Conservation (phyloP, 140 eudicot genomes). For the Ambrosia hybrid region DNA sequence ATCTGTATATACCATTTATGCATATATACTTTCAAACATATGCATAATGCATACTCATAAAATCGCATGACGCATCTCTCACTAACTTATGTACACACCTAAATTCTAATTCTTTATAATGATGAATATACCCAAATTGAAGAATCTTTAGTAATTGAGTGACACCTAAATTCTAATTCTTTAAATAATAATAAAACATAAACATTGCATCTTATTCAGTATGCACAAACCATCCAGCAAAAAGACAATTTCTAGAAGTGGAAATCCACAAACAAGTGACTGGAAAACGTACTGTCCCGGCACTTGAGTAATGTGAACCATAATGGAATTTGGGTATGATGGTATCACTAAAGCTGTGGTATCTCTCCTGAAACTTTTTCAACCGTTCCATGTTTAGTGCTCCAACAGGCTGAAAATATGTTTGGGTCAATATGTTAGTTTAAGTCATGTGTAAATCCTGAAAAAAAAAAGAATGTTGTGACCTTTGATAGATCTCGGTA, state of each 20-base stretch:
- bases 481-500: constrained; percentile 98
- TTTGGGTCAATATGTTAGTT: constrained; percentile 24
- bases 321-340: constrained; percentile 96
- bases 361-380: constrained; percentile 87
- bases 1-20: constrained; percentile 4
- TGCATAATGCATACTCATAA: neutral
- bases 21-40: constrained; percentile 4
- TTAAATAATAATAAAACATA: neutral
- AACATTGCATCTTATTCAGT: constrained; percentile 9
- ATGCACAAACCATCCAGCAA: constrained; percentile 18
- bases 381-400: constrained; percentile 77
- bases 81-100: neutral
- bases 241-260: constrained; percentile 7
- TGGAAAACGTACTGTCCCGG: constrained; percentile 79
- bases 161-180: neutral
- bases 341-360: constrained; percentile 83
- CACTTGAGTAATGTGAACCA: constrained; percentile 98
- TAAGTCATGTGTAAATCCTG: constrained; percentile 5
- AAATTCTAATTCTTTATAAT: neutral
- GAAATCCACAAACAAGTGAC: constrained; percentile 24
- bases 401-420: constrained; percentile 80
- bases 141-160: constrained; percentile 3
- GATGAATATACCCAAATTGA: constrained; percentile 8
- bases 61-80: constrained; percentile 14
- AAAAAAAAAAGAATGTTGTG: neutral